Conservation (phyloP, 768 basidiomycete species). For the Punctularia strigosozonata region DNA sequence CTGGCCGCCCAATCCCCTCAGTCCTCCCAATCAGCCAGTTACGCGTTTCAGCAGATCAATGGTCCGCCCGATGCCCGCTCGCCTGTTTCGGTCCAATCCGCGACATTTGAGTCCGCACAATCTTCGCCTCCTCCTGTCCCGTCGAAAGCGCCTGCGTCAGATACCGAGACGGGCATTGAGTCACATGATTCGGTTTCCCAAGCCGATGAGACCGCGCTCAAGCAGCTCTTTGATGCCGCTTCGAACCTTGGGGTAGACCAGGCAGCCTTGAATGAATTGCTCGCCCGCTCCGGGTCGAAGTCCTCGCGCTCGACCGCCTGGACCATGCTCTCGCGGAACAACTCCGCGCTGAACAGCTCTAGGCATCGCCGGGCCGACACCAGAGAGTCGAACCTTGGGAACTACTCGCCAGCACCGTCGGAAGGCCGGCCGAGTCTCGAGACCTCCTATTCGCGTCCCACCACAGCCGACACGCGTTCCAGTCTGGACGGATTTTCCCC, state of each 20-base stretch:
- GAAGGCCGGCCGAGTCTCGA: slow-evolving; percentile 19
- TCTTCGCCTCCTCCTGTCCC: too few relatives aligned
- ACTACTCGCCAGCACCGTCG: slow-evolving; percentile 9
- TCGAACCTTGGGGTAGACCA: slow-evolving; percentile 67
- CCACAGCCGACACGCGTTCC: too few relatives aligned
- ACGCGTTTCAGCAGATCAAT: too few relatives aligned
- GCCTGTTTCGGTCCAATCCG: too few relatives aligned
- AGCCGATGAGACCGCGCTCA: slow-evolving; percentile 41
- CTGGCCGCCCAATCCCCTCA: too few relatives aligned
- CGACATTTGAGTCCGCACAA: too few relatives aligned
- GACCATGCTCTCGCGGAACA: slow-evolving; percentile 31
- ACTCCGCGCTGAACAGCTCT: slow-evolving; percentile 21
- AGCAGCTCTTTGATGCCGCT: slow-evolving; percentile 68
- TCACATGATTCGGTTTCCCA: not conserved
- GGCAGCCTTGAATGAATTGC: slow-evolving; percentile 53
- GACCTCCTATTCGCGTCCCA: slow-evolving; percentile 18
- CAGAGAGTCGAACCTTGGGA: slow-evolving; percentile 4
- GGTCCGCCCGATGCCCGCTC: too few relatives aligned
- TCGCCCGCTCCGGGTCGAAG: slow-evolving; percentile 60
- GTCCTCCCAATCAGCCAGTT: too few relatives aligned
- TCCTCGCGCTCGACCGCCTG: slow-evolving; percentile 42
- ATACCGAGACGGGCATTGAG: too few relatives aligned
- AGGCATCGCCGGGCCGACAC: not conserved
- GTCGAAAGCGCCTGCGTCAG: not conserved
- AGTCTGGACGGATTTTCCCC: slow-evolving; percentile 22